phyloP scores from a whole-genome alignment of 164 flowering plant species.

The Magnolia sinica region DNA sequence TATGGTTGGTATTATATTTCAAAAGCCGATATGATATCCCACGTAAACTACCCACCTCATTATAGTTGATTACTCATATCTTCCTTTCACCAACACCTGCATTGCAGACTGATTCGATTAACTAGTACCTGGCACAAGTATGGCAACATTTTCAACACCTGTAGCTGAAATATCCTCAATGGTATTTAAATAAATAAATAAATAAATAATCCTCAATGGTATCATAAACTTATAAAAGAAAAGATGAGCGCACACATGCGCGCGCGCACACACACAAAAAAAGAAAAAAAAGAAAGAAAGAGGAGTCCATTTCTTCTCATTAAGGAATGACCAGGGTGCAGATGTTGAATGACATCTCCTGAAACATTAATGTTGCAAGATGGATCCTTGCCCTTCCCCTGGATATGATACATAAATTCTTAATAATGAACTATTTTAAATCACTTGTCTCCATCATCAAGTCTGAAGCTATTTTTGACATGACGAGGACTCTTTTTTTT shows the following conservation, averaged over 20 bases:
- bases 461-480: slow-evolving; percentile 67
- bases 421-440: not conserved
- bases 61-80: slow-evolving; percentile 23
- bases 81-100: slow-evolving; percentile 89
- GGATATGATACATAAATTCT: too few species aligned
- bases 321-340: too few species aligned
- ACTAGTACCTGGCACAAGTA: slow-evolving; percentile 71
- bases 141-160: slow-evolving; percentile 7
- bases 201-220: not conserved
- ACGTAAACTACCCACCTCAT: not conserved
- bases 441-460: slow-evolving; percentile 85
- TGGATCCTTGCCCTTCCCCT: slow-evolving; percentile 47
- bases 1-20: too few species aligned
- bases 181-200: too few species aligned
- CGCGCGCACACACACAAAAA: too few species aligned
- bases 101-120: slow-evolving; percentile 82
- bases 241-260: too few species aligned
- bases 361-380: slow-evolving; percentile 62
- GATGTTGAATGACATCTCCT: slow-evolving; percentile 58
- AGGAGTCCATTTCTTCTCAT: too few species aligned
- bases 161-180: not conserved
- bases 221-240: slow-evolving; percentile 5
- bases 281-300: too few species aligned
- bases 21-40: not conserved
- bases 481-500: slow-evolving; percentile 38